Conservation (phyloP, 2,329 filamentous ascomycete species). For the Fusarium virguliforme region DNA sequence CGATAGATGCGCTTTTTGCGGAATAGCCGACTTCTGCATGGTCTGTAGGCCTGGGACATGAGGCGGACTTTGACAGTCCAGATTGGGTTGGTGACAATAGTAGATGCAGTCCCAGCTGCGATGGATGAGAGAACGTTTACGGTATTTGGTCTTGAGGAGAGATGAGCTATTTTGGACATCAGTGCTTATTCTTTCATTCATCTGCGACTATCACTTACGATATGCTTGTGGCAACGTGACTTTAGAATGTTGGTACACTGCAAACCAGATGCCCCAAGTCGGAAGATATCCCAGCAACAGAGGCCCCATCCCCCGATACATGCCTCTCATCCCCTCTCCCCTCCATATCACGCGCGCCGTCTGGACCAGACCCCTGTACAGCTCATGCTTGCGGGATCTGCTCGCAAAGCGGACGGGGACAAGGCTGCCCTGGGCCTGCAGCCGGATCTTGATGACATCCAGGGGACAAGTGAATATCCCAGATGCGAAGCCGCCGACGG, state of each 20-base stretch:
- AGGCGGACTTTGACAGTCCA: constrained; percentile 99
- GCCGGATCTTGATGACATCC: constrained; percentile 98
- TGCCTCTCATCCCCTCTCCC: constrained; percentile 88
- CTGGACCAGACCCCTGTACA: constrained; percentile 89
- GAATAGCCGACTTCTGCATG: constrained; percentile 49
- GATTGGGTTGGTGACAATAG: constrained; percentile 95
- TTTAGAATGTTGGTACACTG: constrained; percentile 92
- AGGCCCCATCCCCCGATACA: constrained; percentile 93
- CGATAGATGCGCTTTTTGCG: not conserved
- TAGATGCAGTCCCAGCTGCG: constrained; percentile 87
- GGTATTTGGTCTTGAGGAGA: constrained; percentile 22
- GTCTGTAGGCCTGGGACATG: constrained; percentile 87
- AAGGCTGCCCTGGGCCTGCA: constrained; percentile 94
- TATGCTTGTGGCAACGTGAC: constrained; percentile 77
- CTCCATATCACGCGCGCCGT: constrained; percentile 87
- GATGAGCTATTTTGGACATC: constrained; percentile 71
- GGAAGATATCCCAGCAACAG: constrained; percentile 95
- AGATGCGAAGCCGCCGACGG: constrained; percentile 89
- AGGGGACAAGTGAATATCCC: constrained; percentile 95
- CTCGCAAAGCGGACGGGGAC: constrained; percentile 63
- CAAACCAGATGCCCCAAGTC: constrained; percentile 98
- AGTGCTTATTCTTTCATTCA: constrained; percentile 9
- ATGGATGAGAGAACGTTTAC: constrained; percentile 89
- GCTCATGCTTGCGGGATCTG: constrained; percentile 63
- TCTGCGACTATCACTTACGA: constrained; percentile 60